phyloP scores from a whole-genome alignment of 2,329 filamentous ascomycete species.

The Ascochyta pisi region DNA sequence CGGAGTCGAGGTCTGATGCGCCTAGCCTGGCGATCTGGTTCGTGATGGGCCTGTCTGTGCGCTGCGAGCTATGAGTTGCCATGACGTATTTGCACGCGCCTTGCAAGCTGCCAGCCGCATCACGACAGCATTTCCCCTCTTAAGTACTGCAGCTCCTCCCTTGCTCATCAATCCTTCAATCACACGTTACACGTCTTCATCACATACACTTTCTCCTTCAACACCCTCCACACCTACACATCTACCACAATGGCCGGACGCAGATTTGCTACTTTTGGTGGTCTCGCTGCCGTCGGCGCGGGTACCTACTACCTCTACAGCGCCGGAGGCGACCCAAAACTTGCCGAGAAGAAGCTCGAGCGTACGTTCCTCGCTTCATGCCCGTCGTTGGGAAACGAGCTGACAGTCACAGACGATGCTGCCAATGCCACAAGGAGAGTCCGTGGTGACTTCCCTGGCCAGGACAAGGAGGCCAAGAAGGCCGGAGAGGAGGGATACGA shows the following conservation, averaged over 20 bases:
- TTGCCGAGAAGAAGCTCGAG: conserved; percentile 86
- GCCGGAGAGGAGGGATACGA: conserved; percentile 61
- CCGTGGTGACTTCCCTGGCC: conserved; percentile 70
- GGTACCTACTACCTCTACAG: conserved; percentile 88
- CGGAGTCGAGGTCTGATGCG: conserved; percentile 2
- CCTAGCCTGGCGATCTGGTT: conserved; percentile 18
- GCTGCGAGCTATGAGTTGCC: not conserved
- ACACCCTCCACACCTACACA: conserved; percentile 11
- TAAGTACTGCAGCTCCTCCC: conserved; percentile 30
- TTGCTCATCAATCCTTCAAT: conserved; percentile 11
- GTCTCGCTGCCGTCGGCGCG: conserved; percentile 61
- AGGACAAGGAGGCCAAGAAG: conserved; percentile 68
- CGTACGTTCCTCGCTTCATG: conserved; percentile 61
- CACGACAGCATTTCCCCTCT: conserved; percentile 27
- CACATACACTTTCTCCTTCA: conserved; percentile 6
- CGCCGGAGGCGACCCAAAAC: conserved; percentile 80
- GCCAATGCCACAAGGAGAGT: conserved; percentile 71
- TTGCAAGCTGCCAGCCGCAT: conserved; percentile 17
- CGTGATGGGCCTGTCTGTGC: conserved; percentile 15
- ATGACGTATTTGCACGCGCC: conserved; percentile 15
- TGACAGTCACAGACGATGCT: conserved; percentile 70
- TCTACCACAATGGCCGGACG: conserved; percentile 37
- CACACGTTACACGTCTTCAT: conserved; percentile 13
- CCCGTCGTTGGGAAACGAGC: not conserved
- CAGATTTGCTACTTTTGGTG: conserved; percentile 36